Base-by-base conservation (phyloP, 805 yeast genomes). In the Cyberlindnera lachancei region DNA sequence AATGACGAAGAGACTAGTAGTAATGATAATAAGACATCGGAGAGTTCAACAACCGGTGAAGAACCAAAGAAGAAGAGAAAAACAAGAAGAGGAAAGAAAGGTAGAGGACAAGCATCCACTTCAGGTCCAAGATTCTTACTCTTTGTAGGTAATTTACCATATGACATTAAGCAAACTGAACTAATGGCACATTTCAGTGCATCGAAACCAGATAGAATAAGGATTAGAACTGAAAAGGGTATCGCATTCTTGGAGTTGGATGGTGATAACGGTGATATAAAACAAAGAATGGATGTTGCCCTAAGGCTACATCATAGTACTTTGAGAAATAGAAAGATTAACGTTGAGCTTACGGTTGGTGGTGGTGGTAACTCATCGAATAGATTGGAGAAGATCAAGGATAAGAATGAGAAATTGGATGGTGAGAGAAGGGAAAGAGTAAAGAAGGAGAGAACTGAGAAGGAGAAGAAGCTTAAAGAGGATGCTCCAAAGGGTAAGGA, bases 271-370 rank as follows among this genome's bases (percentile, higher is more conserved):
- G 55, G 55, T 25, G 83, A 79, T 39, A 84, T 88, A 25, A 81
- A 81, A 46, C 71, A 75, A 38, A 73, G 79, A 38, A 79, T 92
- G 78, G 95, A 86, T 48, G 67, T 73, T 28, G 96, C 96, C 1
- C 65, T 92, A 46, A 66, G 80, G 41, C 71, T 83, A 66, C 96
- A 92, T 56, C 95, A 85, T 57, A 68, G 90, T 4, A 48, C 63
- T 8, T 53, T 90, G 42, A 68, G 73, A 36, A 68, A 70, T 27
- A 69, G 96, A 45, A 85, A 79, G 55, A 88, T 92, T 50, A 92
- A 92, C 52, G 96, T 92, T 22, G 98, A 92, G 56, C 68, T 92
- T 47, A 92, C 97, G 3, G 98, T 86, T 31, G 98, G 98, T 35
- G 98, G 98, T 25, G 98, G 98, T 29, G 96, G 96, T 35, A 90